These are phyloP conservation scores for Leccinum imitatum DNA, from an alignment of 768 basidiomycete species.

Conservation along the genomic window DNA sequence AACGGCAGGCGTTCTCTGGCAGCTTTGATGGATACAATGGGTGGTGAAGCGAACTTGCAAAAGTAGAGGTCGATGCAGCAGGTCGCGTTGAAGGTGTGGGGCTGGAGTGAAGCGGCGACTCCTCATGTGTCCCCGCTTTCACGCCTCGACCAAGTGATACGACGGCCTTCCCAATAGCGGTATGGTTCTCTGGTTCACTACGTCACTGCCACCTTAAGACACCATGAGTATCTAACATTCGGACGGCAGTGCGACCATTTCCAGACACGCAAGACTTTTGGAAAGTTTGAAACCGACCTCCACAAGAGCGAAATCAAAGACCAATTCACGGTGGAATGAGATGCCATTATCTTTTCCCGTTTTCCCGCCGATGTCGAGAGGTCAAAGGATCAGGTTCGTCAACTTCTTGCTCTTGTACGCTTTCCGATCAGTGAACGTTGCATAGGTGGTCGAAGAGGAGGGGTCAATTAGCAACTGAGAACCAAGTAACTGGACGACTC, in stretches of 20 bases:
- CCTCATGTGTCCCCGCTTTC: slow-evolving; percentile 33
- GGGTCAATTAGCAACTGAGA: too few relatives aligned
- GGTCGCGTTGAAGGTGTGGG: slow-evolving; percentile 47
- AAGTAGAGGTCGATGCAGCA: slow-evolving; percentile 15
- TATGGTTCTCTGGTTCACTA: slow-evolving; percentile 15
- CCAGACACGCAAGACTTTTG: slow-evolving; percentile 45
- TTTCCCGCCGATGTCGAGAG: slow-evolving; percentile 38
- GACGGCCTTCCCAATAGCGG: slow-evolving; percentile 28
- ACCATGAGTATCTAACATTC: slow-evolving; percentile 36
- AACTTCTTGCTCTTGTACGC: too few relatives aligned
- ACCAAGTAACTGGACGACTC: too few relatives aligned
- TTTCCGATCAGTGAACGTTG: too few relatives aligned
- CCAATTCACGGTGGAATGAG: slow-evolving; percentile 21
- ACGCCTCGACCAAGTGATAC: slow-evolving; percentile 20
- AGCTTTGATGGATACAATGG: slow-evolving; percentile 36
- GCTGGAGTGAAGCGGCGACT: slow-evolving; percentile 28
- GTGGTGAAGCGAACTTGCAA: slow-evolving; percentile 33
- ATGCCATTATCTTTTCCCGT: slow-evolving; percentile 35
- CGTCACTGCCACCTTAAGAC: not conserved
- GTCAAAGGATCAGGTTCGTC: slow-evolving; percentile 23
- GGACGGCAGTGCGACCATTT: slow-evolving; percentile 44
- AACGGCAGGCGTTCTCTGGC: slow-evolving; percentile 30
- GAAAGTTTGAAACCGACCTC: slow-evolving; percentile 46
- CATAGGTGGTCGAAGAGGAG: too few relatives aligned
- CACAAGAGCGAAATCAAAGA: slow-evolving; percentile 28